Base-by-base conservation (phyloP, 108 stramenopile species). In the Conticribra weissflogii region DNA sequence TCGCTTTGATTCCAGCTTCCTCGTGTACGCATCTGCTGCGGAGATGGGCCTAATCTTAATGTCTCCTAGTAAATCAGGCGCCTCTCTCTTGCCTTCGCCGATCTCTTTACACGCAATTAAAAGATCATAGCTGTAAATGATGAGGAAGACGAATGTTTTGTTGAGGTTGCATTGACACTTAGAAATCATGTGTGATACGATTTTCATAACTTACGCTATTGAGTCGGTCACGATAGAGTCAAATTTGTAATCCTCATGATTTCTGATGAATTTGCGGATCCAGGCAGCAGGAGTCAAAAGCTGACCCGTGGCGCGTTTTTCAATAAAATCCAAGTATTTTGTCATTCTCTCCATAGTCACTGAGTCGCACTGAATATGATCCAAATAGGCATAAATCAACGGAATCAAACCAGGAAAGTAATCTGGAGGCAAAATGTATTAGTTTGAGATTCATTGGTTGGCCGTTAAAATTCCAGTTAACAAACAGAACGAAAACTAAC, bases 401-500 rank as follows among this genome's bases (percentile, higher is more conserved):
- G 97, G 96, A 54, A 98, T 91, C 32, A 99, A 80, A n/a, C 99
- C 99, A 18, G 99, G 99, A 68, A 87, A 99, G 76, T 96, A 95
- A 68, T 95, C 94, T 76, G 60, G 22, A 17, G 21, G 8, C 21
- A 59, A 24, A 23, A 27, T 7, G n/a, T n/a, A n/a, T n/a, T n/a
- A n/a, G n/a, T n/a, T n/a, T n/a, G n/a, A n/a, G n/a, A n/a, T n/a
- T n/a, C n/a, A n/a, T n/a, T n/a, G n/a, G n/a, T n/a, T n/a, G n/a
- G n/a, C n/a, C n/a, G n/a, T n/a, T n/a, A 30, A 60, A 58, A 41
- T 1, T 44, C 25, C 21, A n/a, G 33, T 46, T 53, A 1, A 32
- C 0, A 23, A 44, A 25, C 31, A 56, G 15, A 14, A 50, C 29
- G 34, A 61, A 7, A 14, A 66, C 74, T 14, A 29, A 76, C 75